A percentile compares a stretch with the other conserved stretches of the same genome.
Conservation (phyloP, 2,329 filamentous ascomycete genomes). For the Penicillium sclerotiorum region DNA sequence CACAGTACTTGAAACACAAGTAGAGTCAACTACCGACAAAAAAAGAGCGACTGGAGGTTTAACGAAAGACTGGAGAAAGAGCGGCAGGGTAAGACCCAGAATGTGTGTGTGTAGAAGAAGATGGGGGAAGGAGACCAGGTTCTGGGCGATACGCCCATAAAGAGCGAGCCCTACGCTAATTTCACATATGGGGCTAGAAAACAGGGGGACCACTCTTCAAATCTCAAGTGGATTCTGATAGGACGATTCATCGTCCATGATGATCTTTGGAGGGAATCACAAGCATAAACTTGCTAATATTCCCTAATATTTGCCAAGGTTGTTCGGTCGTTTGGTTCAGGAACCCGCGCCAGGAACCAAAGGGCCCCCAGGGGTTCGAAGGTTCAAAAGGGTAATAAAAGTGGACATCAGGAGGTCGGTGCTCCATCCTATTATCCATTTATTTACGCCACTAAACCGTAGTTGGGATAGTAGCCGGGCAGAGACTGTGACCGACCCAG, state of each 20-base stretch:
- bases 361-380: constrained; percentile 20
- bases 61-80: constrained; percentile 27
- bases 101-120: constrained; percentile 6
- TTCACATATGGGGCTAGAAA: background rate
- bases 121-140: constrained; percentile 7
- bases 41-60: constrained; percentile 17
- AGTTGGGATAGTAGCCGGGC: constrained; percentile 6
- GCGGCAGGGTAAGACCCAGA: constrained; percentile 15
- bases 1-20: constrained; percentile 9
- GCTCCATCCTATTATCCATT: constrained; percentile 3
- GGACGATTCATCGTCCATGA: background rate
- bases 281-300: background rate
- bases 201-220: background rate
- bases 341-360: constrained; percentile 10
- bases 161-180: background rate
- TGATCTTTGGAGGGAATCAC: background rate
- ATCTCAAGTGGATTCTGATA: background rate
- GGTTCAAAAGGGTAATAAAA: constrained; percentile 10
- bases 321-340: constrained; percentile 13
- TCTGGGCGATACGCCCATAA: constrained; percentile 15
- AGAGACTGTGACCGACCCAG: background rate
- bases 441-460: constrained; percentile 7
- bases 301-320: background rate
- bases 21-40: constrained; percentile 13
- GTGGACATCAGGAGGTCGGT: constrained; percentile 1